phyloP scores from a whole-genome alignment of 768 basidiomycete species.

The Chlorophyllum brunneum region DNA sequence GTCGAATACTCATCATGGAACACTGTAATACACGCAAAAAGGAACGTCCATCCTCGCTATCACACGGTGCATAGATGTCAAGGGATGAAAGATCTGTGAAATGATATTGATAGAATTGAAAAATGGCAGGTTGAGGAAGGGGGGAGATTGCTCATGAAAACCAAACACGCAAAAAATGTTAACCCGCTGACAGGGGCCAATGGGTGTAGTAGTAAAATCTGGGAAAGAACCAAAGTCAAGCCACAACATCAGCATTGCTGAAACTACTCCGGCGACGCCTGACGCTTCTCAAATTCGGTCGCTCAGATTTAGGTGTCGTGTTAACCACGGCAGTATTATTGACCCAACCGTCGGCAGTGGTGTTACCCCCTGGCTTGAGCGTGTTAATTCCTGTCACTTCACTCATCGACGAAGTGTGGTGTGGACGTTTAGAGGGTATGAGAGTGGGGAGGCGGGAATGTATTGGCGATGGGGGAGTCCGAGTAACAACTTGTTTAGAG shows the following conservation, averaged over 20 bases:
- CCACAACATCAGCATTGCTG: conserved; percentile 81
- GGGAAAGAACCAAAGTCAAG: conserved; percentile 33
- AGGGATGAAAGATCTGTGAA: conserved; percentile 5
- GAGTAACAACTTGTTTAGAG: conserved; percentile 28
- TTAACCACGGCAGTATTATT: conserved; percentile 70
- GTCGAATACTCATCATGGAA: neutral
- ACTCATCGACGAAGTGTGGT: conserved; percentile 43
- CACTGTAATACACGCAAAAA: neutral
- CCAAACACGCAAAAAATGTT: conserved; percentile 16
- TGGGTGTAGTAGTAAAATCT: conserved; percentile 5
- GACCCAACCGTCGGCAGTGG: conserved; percentile 68
- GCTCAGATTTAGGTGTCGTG: conserved; percentile 65
- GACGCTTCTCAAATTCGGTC: conserved; percentile 70
- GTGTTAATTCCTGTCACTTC: conserved; percentile 43
- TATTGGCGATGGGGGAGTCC: conserved; percentile 56
- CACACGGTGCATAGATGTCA: neutral
- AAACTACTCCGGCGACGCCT: conserved; percentile 83
- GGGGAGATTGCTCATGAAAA: conserved; percentile 24
- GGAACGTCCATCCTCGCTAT: neutral
- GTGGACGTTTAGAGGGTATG: conserved; percentile 50
- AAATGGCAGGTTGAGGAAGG: conserved; percentile 32
- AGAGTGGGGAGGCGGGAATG: conserved; percentile 79
- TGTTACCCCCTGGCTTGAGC: conserved; percentile 30
- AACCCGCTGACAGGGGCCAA: conserved; percentile 1
- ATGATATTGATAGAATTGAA: conserved; percentile 15